phyloP scores from a whole-genome alignment of 2,329 filamentous ascomycete species.

The Ophiostoma fasciatum region DNA sequence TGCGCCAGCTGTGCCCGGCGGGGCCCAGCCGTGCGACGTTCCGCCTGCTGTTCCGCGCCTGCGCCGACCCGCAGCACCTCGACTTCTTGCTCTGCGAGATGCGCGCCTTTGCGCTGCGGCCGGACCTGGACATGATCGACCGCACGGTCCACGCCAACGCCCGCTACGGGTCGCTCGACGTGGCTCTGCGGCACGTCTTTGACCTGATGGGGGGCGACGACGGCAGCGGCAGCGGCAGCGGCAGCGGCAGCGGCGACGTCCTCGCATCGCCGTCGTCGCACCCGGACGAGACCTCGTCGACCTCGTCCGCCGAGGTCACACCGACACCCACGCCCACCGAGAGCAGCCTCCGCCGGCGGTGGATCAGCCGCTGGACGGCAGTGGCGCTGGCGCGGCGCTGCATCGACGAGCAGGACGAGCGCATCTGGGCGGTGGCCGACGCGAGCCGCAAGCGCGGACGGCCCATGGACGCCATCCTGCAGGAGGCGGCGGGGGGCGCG shows the following conservation, averaged over 20 bases:
- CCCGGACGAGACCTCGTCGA: background rate
- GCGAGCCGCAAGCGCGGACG: slow-evolving; percentile 8
- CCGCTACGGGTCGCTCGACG: slow-evolving; percentile 19
- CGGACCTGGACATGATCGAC: slow-evolving; percentile 17
- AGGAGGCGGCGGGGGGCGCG: background rate
- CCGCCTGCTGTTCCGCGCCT: slow-evolving; percentile 19
- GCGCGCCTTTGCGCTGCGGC: slow-evolving; percentile 19
- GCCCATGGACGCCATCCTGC: slow-evolving; percentile 10
- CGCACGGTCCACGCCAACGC: slow-evolving; percentile 20
- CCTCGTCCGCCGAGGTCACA: background rate
- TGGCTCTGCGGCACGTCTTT: slow-evolving; percentile 19
- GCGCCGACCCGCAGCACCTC: slow-evolving; percentile 16
- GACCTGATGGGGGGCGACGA: slow-evolving; percentile 11
- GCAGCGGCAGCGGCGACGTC: background rate
- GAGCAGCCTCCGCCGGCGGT: slow-evolving; percentile 11
- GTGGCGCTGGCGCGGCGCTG: slow-evolving; percentile 20
- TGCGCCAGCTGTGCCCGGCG: slow-evolving; percentile 20
- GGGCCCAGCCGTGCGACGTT: slow-evolving; percentile 23
- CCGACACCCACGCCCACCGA: background rate
- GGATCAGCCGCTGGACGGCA: slow-evolving; percentile 19
- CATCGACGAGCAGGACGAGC: slow-evolving; percentile 19
- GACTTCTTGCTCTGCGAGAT: slow-evolving; percentile 24
- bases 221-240: background rate
- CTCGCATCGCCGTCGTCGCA: slow-evolving; percentile 3
- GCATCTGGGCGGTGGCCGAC: slow-evolving; percentile 19